phyloP scores from a whole-genome alignment of 2,329 filamentous ascomycete species.

The Lasiodiplodia sp. region DNA sequence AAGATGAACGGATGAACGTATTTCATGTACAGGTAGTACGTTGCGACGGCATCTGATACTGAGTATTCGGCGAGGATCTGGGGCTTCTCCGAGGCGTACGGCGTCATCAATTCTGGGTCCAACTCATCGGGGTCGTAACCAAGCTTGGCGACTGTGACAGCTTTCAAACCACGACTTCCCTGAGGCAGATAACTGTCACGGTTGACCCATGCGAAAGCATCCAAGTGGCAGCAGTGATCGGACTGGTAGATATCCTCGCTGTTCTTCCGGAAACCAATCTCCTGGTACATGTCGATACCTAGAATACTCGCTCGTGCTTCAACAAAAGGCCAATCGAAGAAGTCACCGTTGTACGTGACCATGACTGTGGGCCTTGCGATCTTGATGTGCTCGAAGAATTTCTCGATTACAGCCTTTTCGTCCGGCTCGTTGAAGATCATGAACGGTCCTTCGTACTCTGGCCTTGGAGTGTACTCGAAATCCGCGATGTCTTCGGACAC shows the following conservation, averaged over 20 bases:
- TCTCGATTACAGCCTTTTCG: conserved; percentile 84
- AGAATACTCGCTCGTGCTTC: conserved; percentile 91
- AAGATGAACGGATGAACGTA: conserved; percentile 99
- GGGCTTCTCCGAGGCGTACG: conserved; percentile 81
- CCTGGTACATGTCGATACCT: conserved; percentile 98
- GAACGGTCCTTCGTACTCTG: conserved; percentile 93
- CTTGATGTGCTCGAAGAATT: conserved; percentile 96
- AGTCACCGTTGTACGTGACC: conserved; percentile 99
- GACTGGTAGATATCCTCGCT: conserved; percentile 96
- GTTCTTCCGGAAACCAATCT: conserved; percentile 96
- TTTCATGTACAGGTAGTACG: conserved; percentile 99
- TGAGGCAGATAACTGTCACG: conserved; percentile 98
- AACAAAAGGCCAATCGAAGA: conserved; percentile 99
- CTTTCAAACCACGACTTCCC: conserved; percentile 95
- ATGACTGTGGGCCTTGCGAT: conserved; percentile 94
- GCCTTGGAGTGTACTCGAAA: conserved; percentile 97
- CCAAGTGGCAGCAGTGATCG: conserved; percentile 96
- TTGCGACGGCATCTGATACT: conserved; percentile 97
- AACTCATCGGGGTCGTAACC: conserved; percentile 98
- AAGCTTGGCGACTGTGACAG: conserved; percentile 95
- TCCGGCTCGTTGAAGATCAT: conserved; percentile 99
- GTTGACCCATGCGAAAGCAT: conserved; percentile 99
- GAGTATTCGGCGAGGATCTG: conserved; percentile 98
- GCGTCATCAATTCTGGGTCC: conserved; percentile 96
- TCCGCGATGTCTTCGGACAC: conserved; percentile 97